Evolutionary conservation across 2,329 filamentous ascomycete species (phyloP), one percentile per base, ranked within the genome.

Genomic region (Shiraia bambusicola): DNA sequence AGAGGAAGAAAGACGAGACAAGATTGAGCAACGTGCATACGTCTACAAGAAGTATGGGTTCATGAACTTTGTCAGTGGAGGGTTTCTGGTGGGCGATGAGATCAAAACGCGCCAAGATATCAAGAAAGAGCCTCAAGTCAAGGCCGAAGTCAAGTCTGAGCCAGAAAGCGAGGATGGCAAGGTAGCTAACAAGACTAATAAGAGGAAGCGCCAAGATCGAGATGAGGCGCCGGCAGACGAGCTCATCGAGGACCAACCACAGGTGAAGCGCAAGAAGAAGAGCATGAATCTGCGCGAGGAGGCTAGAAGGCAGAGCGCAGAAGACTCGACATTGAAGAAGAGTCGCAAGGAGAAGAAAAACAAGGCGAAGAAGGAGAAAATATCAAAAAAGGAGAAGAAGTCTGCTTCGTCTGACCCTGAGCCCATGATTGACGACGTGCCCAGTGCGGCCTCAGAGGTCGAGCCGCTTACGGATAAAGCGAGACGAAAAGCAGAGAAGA

Each of bases 61-160:
- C 8, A 88, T 95, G 76, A 81, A 84, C 34, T 98, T 98, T 68
- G 85, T 98, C 16, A 83, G 78, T 44, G 93, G 89, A n/a, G 93
- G 92, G 0, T 78, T 90, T 42, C 62, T 86, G 49, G 76, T 80
- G 4, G 81, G 81, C 10, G 80, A 82, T 46, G 77, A 78, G 60
- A 73, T 77, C 42, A 70, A 78, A 52, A 63, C 59, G 41, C 51
- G 82, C 48, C 39, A 45, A 9, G 50, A 52, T 13, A 74, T 80
- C 56, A 73, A 75, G 28, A 64, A 51, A 43, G 51, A 59, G 34
- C 45, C 40, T 15, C 48, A 63, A 36, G 52, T 53, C 34, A 59
- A 59, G 49, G 25, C 42, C 15, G 69, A 69, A 5, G 69, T 73
- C 6, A 71, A 75, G 56, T 57, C 69, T 13, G 69, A 72, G 44